A percentile compares a stretch with the other conserved stretches of the same genome.
phyloP scores from a whole-genome alignment of 2,329 filamentous ascomycete genomes.

The Akanthomyces dipterigenus region DNA sequence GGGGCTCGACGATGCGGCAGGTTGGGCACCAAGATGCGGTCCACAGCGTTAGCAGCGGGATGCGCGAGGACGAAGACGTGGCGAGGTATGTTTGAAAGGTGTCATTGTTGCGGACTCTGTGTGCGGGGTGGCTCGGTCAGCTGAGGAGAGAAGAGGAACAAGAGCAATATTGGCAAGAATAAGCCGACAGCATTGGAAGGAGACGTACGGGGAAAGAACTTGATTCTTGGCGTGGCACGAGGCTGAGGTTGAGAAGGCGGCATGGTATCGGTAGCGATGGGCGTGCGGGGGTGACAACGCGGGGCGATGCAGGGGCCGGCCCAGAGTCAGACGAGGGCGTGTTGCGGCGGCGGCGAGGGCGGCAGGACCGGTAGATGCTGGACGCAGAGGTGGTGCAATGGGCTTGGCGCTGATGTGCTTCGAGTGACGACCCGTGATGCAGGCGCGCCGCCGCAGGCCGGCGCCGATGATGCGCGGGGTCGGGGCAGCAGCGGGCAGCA shows the following conservation, averaged over 20 bases:
- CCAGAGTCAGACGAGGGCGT: neutral
- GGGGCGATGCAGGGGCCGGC: neutral
- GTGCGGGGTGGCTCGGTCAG: neutral
- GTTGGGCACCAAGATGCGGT: slow-evolving; percentile 52
- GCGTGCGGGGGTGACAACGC: neutral
- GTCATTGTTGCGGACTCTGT: slow-evolving; percentile 47
- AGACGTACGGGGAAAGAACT: slow-evolving; percentile 28
- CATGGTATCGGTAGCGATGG: slow-evolving; percentile 13
- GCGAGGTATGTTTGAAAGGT: slow-evolving; percentile 50
- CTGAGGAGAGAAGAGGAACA: neutral
- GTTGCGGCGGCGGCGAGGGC: neutral
- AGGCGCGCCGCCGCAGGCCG: neutral
- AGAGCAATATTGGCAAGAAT: neutral
- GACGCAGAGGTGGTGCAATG: neutral
- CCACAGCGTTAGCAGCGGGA: slow-evolving; percentile 55
- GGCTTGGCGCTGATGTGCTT: neutral
- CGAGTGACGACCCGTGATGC: neutral
- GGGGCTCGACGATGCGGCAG: slow-evolving; percentile 43
- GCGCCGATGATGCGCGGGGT: neutral
- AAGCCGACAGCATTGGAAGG: neutral
- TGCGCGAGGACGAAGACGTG: slow-evolving; percentile 46
- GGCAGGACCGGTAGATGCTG: neutral
- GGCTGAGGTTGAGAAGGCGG: slow-evolving; percentile 19
- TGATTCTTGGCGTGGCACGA: slow-evolving; percentile 20
- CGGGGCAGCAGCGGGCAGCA: neutral